Evolutionary conservation across 805 yeast genomes (phyloP).

Genomic region (Sporopachydermia quercuum): DNA sequence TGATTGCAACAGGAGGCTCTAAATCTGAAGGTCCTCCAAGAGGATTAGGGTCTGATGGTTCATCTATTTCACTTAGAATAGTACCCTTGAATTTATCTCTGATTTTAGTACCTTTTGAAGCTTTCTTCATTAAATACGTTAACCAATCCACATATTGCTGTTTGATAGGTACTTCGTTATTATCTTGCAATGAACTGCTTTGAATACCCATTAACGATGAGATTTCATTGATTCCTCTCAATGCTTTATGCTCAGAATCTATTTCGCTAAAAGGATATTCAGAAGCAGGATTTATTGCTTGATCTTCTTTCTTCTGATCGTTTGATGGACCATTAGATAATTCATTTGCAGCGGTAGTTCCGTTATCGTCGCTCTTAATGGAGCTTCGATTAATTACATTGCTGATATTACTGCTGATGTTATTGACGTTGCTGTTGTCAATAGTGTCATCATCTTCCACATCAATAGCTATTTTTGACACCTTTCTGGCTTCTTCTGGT

Average conservation of each 20-base stretch:
- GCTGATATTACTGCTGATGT: no score
- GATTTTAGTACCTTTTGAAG: constrained; percentile 19
- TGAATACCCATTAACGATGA: neutral
- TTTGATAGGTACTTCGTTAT: neutral
- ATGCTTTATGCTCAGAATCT: no score
- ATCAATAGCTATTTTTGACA: neutral
- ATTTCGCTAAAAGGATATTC: no score
- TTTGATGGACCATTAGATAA: neutral
- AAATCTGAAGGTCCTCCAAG: neutral
- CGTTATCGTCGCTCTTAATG: neutral
- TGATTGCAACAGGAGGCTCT: neutral
- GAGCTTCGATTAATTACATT: constrained; percentile 5
- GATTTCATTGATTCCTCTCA: no score
- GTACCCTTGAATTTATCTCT: constrained; percentile 18
- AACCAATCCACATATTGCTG: constrained; percentile 18
- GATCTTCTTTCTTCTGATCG: no score
- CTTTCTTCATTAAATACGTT: constrained; percentile 15
- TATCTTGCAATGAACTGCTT: neutral
- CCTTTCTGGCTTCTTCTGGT: constrained; percentile 24
- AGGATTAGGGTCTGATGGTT: neutral
- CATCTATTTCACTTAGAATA: constrained; percentile 9
- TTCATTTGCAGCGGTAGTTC: constrained; percentile 3
- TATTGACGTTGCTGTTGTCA: no score
- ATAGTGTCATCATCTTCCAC: neutral
- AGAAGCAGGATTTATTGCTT: no score